These are phyloP conservation scores for Xylogone sp. DNA, from an alignment of 2,329 filamentous ascomycete species.

Conservation along the genomic window DNA sequence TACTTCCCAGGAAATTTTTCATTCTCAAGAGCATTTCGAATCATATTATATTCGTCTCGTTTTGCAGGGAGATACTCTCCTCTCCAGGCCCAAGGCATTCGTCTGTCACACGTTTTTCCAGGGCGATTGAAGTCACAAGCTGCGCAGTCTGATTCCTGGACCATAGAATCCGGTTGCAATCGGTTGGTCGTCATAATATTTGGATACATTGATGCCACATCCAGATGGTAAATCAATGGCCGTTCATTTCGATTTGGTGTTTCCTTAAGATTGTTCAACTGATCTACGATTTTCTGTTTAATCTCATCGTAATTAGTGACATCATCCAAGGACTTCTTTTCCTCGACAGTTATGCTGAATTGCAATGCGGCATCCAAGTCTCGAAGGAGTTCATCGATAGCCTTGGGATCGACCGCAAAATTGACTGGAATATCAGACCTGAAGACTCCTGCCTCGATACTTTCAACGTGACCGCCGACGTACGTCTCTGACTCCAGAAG, in stretches of 20 bases:
- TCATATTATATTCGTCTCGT: slow-evolving; percentile 99
- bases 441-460: slow-evolving; percentile 97
- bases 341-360: slow-evolving; percentile 82
- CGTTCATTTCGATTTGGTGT: slow-evolving; percentile 81
- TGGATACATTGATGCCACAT: slow-evolving; percentile 98
- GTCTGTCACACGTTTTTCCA: slow-evolving; percentile 92
- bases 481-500: slow-evolving; percentile 96
- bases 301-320: slow-evolving; percentile 80
- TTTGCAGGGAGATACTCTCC: slow-evolving; percentile 96
- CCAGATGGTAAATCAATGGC: slow-evolving; percentile 94
- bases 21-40: slow-evolving; percentile 83
- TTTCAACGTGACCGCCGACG: slow-evolving; percentile 96
- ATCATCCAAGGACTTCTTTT: slow-evolving; percentile 77
- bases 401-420: slow-evolving; percentile 83
- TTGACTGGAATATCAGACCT: slow-evolving; percentile 92
- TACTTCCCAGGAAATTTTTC: slow-evolving; percentile 83
- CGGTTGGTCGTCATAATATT: slow-evolving; percentile 99
- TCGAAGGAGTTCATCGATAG: slow-evolving; percentile 80
- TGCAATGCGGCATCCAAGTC: slow-evolving; percentile 87
- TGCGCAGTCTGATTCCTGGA: slow-evolving; percentile 90
- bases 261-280: slow-evolving; percentile 68
- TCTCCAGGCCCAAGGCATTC: slow-evolving; percentile 96
- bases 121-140: slow-evolving; percentile 98
- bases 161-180: slow-evolving; percentile 98
- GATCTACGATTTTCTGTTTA: slow-evolving; percentile 73